phyloP scores from a whole-genome alignment of 2,329 filamentous ascomycete species.

The Xylariaceae sp. region DNA sequence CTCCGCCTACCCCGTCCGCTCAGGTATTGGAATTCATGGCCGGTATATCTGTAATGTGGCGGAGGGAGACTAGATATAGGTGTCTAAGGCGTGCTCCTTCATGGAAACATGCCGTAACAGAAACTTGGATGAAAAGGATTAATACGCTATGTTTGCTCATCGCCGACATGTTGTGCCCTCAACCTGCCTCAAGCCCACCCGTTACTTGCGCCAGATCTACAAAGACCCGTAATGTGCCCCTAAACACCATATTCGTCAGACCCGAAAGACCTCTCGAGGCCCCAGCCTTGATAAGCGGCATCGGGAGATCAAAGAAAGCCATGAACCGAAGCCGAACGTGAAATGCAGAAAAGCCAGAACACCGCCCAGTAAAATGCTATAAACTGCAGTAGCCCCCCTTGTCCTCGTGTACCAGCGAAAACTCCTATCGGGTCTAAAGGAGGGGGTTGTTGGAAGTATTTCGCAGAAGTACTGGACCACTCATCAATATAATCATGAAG shows the following conservation, averaged over 20 bases:
- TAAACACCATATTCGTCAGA: conserved; percentile 2
- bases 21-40: conserved; percentile 12
- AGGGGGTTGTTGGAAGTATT: too few relatives aligned
- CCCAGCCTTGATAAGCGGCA: background rate
- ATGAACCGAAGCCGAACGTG: background rate
- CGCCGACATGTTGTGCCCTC: conserved; percentile 1
- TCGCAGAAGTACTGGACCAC: too few relatives aligned
- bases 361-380: background rate
- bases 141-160: too few relatives aligned
- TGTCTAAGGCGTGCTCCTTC: conserved; percentile 16
- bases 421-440: too few relatives aligned
- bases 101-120: conserved; percentile 10
- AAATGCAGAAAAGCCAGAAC: conserved; percentile 3
- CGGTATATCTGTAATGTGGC: conserved; percentile 8
- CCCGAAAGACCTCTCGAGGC: too few relatives aligned
- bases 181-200: conserved; percentile 9
- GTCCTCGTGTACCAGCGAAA: background rate
- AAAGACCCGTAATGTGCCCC: conserved; percentile 11
- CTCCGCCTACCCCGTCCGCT: conserved; percentile 9
- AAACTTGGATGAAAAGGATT: background rate
- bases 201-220: conserved; percentile 13
- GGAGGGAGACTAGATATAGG: conserved; percentile 14
- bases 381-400: background rate
- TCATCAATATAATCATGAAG: too few relatives aligned
- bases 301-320: background rate